phyloP scores from a whole-genome alignment of 78 protist species.

The Dictyostelium citrinum region DNA sequence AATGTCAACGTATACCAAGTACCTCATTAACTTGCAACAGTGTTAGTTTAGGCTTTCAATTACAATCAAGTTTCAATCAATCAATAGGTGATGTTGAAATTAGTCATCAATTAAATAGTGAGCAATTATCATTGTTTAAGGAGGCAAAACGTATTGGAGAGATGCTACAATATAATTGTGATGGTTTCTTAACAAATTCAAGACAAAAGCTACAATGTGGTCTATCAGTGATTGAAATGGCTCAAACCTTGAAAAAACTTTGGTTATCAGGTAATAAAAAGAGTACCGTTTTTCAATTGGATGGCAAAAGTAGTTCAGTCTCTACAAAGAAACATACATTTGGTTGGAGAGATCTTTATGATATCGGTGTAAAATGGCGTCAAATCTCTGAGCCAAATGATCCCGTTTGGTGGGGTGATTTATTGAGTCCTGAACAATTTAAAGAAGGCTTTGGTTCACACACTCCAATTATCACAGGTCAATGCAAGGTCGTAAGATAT shows the following conservation, averaged over 20 bases:
- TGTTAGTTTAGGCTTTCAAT: neutral
- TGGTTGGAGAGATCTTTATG: constrained; percentile 83
- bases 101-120: neutral
- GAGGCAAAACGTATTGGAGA: constrained; percentile 36
- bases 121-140: neutral
- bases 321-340: neutral
- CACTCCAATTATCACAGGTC: constrained; percentile 81
- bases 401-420: constrained; percentile 89
- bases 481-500: constrained; percentile 81
- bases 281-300: neutral
- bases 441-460: constrained; percentile 87
- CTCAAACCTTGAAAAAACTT: constrained; percentile 48
- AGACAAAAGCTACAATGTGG: constrained; percentile 79
- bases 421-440: constrained; percentile 73
- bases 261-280: neutral
- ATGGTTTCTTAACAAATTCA: constrained; percentile 71
- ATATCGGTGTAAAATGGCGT: constrained; percentile 79
- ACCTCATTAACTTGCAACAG: neutral
- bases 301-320: neutral
- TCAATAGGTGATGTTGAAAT: neutral
- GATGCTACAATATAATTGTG: constrained; percentile 65
- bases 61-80: neutral
- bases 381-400: constrained; percentile 88
- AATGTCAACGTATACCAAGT: constrained; percentile 27
- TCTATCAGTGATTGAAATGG: constrained; percentile 57